Evolutionary conservation across 805 yeast genomes (phyloP).

Genomic region (Monosporozyma aerobia): DNA sequence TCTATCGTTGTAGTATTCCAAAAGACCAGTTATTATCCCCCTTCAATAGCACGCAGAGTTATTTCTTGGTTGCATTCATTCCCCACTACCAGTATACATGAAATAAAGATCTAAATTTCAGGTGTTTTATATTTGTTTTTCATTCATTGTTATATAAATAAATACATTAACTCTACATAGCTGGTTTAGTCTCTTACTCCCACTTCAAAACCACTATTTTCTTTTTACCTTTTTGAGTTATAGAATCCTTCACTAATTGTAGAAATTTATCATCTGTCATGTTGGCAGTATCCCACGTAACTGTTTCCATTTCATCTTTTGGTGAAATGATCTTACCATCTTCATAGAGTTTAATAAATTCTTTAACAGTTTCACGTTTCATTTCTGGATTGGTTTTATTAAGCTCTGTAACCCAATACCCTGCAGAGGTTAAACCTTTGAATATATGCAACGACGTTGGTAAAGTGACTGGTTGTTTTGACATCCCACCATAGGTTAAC

Average conservation of each 20-base stretch:
- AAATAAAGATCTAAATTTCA: no score
- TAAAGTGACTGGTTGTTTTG: conserved; percentile 84
- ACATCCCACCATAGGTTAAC: conserved; percentile 96
- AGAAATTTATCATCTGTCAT: conserved; percentile 35
- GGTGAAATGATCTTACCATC: conserved; percentile 49
- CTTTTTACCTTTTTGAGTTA: conserved; percentile 31
- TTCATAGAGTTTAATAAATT: conserved; percentile 49
- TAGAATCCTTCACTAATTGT: conserved; percentile 36
- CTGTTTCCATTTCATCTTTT: conserved; percentile 32
- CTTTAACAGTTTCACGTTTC: conserved; percentile 46
- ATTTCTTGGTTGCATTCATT: no score
- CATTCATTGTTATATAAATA: no score
- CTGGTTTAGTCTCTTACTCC: conserved; percentile 8
- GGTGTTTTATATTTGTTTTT: no score
- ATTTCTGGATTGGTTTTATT: conserved; percentile 49
- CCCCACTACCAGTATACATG: no score
- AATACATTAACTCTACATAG: no score
- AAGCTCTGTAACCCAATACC: conserved; percentile 86
- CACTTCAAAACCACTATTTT: conserved; percentile 25
- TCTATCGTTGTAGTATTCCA: background rate
- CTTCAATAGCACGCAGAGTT: no score
- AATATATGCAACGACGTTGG: conserved; percentile 87
- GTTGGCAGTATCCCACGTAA: conserved; percentile 26
- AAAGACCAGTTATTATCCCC: no score
- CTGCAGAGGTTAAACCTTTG: conserved; percentile 75